These are phyloP conservation scores for Cystobasidium onofrii DNA, from an alignment of 768 basidiomycete species.

Conservation along the genomic window DNA sequence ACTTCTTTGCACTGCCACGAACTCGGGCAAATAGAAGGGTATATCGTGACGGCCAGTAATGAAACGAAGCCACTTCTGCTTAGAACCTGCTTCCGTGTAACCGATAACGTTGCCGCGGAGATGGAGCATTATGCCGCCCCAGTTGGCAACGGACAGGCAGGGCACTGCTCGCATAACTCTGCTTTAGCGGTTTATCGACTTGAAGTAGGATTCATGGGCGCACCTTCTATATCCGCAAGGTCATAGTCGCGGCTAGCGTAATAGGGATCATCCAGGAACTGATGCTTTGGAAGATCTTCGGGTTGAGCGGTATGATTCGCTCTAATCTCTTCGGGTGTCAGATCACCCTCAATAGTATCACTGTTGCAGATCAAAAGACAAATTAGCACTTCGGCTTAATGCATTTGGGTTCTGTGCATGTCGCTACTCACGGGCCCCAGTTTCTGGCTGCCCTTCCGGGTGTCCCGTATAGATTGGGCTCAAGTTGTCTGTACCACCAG, in stretches of 20 bases:
- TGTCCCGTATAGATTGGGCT: slow-evolving; percentile 36
- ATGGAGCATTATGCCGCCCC: slow-evolving; percentile 41
- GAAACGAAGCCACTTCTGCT: slow-evolving; percentile 43
- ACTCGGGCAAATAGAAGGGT: slow-evolving; percentile 41
- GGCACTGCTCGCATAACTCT: slow-evolving; percentile 31
- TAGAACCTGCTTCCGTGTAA: slow-evolving; percentile 39
- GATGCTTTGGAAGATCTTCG: slow-evolving; percentile 36
- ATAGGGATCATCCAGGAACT: slow-evolving; percentile 38
- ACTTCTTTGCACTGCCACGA: slow-evolving; percentile 38
- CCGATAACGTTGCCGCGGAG: slow-evolving; percentile 42
- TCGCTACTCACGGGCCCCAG: slow-evolving; percentile 29
- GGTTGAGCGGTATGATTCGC: slow-evolving; percentile 38
- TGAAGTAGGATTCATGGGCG: no score
- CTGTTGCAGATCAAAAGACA: not conserved
- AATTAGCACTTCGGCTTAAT: not conserved
- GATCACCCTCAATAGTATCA: slow-evolving; percentile 36
- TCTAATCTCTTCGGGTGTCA: slow-evolving; percentile 35
- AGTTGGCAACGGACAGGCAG: slow-evolving; percentile 40
- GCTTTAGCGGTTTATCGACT: no score
- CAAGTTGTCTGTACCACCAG: slow-evolving; percentile 40
- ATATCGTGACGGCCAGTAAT: slow-evolving; percentile 42
- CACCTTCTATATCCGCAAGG: slow-evolving; percentile 37
- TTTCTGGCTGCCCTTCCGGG: slow-evolving; percentile 16
- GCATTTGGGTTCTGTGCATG: not conserved
- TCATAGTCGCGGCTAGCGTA: slow-evolving; percentile 37